Conservation (phyloP, 2,329 filamentous ascomycete species). For the Fusarium avenaceum region DNA sequence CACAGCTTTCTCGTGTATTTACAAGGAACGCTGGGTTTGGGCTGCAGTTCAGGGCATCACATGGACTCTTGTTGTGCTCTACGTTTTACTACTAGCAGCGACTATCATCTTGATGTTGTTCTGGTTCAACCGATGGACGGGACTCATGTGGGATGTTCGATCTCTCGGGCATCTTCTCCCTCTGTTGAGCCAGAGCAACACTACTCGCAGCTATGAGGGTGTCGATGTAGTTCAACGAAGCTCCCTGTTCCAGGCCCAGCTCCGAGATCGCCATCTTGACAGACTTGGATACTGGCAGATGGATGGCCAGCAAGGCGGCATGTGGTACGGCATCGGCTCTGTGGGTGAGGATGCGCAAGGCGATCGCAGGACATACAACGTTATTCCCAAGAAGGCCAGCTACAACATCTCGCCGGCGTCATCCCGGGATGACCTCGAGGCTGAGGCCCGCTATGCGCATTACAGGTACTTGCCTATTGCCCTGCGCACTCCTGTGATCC, state of each 20-base stretch:
- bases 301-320: constrained; percentile 71
- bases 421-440: constrained; percentile 48
- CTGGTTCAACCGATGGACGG: constrained; percentile 76
- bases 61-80: constrained; percentile 82
- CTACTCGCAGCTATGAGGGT: constrained; percentile 77
- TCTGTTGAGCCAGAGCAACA: constrained; percentile 84
- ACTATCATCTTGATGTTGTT: constrained; percentile 68
- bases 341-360: constrained; percentile 51
- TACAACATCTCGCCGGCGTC: constrained; percentile 52
- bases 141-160: constrained; percentile 86
- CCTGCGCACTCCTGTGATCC: constrained; percentile 74
- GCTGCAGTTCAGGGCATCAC: constrained; percentile 80
- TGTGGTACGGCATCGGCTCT: constrained; percentile 84
- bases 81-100: constrained; percentile 74
- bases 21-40: constrained; percentile 79
- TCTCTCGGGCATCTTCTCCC: constrained; percentile 85
- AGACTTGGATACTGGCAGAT: constrained; percentile 90
- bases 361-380: constrained; percentile 42
- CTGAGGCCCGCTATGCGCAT: constrained; percentile 47
- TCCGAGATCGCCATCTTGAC: constrained; percentile 71
- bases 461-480: constrained; percentile 83
- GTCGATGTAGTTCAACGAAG: constrained; percentile 69
- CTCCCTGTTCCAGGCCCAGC: constrained; percentile 66
- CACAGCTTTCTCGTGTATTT: constrained; percentile 77
- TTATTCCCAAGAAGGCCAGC: constrained; percentile 50